These are phyloP conservation scores for Diutina scorzettiae DNA, from an alignment of 1,139 yeast species.

Conservation along the genomic window DNA sequence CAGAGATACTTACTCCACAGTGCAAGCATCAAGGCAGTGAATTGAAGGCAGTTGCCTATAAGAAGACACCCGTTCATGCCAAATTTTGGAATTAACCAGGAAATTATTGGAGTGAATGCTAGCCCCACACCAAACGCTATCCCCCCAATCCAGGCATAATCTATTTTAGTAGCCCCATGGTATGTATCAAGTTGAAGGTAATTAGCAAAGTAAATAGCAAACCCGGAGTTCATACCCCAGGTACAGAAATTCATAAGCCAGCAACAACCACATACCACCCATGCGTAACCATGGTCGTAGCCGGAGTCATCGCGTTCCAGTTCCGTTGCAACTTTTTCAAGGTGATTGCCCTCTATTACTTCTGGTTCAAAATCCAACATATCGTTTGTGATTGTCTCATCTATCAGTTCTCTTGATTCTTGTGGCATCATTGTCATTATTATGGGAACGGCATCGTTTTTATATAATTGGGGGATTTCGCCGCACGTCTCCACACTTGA, in stretches of 20 bases:
- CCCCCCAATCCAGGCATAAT: constrained; percentile 31
- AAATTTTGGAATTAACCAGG: constrained; percentile 24
- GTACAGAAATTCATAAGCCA: constrained; percentile 32
- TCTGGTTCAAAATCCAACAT: background rate
- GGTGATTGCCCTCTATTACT: background rate
- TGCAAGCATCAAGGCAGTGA: constrained; percentile 41
- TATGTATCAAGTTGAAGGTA: constrained; percentile 25
- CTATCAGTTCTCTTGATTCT: too few species aligned
- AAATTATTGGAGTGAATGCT: constrained; percentile 26
- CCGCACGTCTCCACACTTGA: too few species aligned
- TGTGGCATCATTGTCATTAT: too few species aligned
- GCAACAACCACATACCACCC: constrained; percentile 31
- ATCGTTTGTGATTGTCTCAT: too few species aligned
- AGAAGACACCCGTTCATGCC: constrained; percentile 28
- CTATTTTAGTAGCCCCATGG: constrained; percentile 29
- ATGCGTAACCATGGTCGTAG: constrained; percentile 37
- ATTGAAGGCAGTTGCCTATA: constrained; percentile 36
- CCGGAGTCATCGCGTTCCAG: background rate
- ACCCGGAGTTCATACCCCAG: constrained; percentile 45
- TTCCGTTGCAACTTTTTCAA: background rate
- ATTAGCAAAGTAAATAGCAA: constrained; percentile 39
- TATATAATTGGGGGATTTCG: too few species aligned
- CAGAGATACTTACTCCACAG: constrained; percentile 38
- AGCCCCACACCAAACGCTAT: constrained; percentile 28
- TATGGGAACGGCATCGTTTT: too few species aligned